phyloP scores from a whole-genome alignment of 257 asterid species.

The Nicotiana knightiana region DNA sequence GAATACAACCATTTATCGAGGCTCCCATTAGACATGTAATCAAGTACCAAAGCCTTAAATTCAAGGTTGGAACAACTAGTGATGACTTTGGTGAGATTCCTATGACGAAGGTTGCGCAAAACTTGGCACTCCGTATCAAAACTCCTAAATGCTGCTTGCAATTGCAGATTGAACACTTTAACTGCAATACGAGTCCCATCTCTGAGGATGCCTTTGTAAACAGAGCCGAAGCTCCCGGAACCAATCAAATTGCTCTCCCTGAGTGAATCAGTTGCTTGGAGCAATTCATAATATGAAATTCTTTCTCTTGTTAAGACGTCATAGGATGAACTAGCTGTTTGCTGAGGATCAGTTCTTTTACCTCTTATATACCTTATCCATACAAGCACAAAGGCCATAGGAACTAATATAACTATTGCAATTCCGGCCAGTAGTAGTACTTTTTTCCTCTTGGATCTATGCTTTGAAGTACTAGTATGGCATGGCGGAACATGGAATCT shows the following conservation, averaged over 20 bases:
- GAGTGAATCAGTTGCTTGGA: background rate
- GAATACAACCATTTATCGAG: constrained; percentile 12
- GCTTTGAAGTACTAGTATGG: background rate
- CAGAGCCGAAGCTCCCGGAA: background rate
- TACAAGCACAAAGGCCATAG: background rate
- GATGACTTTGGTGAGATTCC: constrained; percentile 2
- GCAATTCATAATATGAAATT: constrained; percentile 8
- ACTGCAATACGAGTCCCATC: background rate
- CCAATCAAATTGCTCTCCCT: background rate
- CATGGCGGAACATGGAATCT: background rate
- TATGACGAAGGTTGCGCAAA: constrained; percentile 8
- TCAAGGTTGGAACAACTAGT: constrained; percentile 10
- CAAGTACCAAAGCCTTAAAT: constrained; percentile 5
- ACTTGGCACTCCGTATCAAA: background rate
- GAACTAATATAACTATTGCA: background rate
- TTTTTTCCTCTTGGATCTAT: background rate
- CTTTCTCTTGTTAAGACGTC: background rate
- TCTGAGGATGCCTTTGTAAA: background rate
- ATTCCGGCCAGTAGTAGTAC: background rate
- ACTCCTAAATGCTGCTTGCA: background rate
- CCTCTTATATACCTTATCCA: background rate
- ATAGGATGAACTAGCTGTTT: background rate
- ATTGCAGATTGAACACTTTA: constrained; percentile 7
- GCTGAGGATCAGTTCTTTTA: background rate
- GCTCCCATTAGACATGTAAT: background rate